These are phyloP conservation scores for Aquilaria agallochum DNA, from an alignment of 441 rosid species.

Conservation along the genomic window DNA sequence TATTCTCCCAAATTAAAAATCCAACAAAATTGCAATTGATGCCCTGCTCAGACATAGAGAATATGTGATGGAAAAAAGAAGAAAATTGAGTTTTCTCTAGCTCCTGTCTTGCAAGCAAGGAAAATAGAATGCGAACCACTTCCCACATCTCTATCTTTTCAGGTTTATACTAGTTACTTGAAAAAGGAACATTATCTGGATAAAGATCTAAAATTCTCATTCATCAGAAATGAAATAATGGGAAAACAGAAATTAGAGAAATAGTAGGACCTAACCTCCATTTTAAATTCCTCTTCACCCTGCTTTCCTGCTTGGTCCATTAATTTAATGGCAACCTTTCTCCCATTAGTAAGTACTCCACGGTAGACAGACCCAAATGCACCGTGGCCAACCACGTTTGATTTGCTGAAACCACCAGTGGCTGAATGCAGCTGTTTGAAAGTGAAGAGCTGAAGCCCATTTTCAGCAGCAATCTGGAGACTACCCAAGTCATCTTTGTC, in stretches of 20 bases:
- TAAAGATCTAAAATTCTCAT: neutral
- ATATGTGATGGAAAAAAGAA: neutral
- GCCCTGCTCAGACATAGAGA: neutral
- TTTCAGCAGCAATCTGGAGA: constrained; percentile 36
- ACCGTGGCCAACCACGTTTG: constrained; percentile 95
- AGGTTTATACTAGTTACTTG: neutral
- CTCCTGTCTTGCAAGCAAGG: neutral
- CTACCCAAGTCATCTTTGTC: constrained; percentile 37
- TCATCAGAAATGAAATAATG: neutral
- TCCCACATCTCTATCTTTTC: neutral
- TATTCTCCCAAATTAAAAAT: constrained; percentile 2
- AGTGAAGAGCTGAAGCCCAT: constrained; percentile 65
- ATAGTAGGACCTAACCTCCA: constrained; percentile 52
- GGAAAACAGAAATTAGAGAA: constrained; percentile 4
- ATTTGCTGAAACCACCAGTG: constrained; percentile 83
- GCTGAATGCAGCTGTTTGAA: constrained; percentile 89
- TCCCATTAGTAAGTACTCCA: constrained; percentile 78
- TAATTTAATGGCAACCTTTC: constrained; percentile 84
- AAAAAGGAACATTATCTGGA: no score
- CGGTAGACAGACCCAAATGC: constrained; percentile 84
- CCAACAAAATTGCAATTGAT: neutral
- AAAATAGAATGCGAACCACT: neutral
- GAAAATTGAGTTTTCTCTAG: neutral
- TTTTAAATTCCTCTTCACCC: constrained; percentile 87
- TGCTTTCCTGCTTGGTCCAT: constrained; percentile 92